Evolutionary conservation across 306 rosid genomes (phyloP).

Genomic region (Hylodesmum podocarpum): DNA sequence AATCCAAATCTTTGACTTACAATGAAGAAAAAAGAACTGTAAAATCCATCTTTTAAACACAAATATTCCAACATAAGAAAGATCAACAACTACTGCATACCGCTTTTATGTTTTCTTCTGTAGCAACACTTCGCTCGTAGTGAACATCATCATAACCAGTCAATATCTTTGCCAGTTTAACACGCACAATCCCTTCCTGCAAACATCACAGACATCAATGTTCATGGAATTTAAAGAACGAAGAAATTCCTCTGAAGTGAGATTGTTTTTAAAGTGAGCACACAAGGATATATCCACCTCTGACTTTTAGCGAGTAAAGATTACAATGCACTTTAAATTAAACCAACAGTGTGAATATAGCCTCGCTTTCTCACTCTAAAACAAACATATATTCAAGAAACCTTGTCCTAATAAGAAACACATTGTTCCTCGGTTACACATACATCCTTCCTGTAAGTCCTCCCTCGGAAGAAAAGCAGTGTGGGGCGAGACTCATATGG

Average conservation of each 20-base stretch:
- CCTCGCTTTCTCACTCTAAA: slow-evolving; percentile 26
- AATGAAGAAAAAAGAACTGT: slow-evolving; percentile 21
- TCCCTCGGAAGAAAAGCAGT: slow-evolving; percentile 86
- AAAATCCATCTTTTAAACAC: neutral
- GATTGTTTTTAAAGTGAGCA: slow-evolving; percentile 24
- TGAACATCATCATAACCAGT: slow-evolving; percentile 76
- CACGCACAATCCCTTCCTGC: slow-evolving; percentile 94
- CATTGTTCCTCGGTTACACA: slow-evolving; percentile 27
- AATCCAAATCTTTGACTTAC: slow-evolving; percentile 5
- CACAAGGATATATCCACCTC: neutral
- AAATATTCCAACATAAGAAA: slow-evolving; percentile 6
- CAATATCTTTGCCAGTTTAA: slow-evolving; percentile 73
- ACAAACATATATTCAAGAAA: slow-evolving; percentile 15
- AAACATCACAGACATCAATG: slow-evolving; percentile 37
- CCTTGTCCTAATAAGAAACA: slow-evolving; percentile 16
- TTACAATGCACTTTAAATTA: neutral
- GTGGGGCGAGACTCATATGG: slow-evolving; percentile 79
- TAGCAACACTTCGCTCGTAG: slow-evolving; percentile 85
- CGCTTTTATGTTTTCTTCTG: slow-evolving; percentile 72
- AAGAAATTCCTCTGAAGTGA: neutral
- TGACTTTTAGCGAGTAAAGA: neutral
- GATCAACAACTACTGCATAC: slow-evolving; percentile 51
- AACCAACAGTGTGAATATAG: neutral
- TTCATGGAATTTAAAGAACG: slow-evolving; percentile 17
- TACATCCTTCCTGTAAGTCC: slow-evolving; percentile 87